A percentile compares a stretch with the other conserved stretches of the same genome.
Conservation (phyloP, 257 asterid genomes). For the Jaltomata sinuosa region DNA sequence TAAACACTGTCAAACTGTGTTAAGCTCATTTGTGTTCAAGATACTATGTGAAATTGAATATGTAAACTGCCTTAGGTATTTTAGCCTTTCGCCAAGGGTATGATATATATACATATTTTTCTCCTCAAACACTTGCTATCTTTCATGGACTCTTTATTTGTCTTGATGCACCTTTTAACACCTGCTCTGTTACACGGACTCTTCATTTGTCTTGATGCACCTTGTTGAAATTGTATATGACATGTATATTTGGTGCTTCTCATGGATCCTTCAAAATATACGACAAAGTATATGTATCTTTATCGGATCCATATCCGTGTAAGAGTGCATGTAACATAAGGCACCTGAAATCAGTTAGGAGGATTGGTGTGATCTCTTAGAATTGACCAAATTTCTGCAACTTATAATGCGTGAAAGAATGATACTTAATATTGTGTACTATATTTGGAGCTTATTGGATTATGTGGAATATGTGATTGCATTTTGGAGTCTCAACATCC, state of each 20-base stretch:
- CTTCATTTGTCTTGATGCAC: not conserved
- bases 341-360: not conserved
- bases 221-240: not conserved
- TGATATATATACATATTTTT: not conserved
- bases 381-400: not conserved
- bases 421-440: not conserved
- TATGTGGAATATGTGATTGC: not conserved
- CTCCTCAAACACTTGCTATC: not conserved
- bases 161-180: not conserved
- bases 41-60: not conserved
- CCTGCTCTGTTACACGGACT: not conserved
- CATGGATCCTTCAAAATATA: not conserved
- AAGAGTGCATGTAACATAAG: not conserved
- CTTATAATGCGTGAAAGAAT: not conserved
- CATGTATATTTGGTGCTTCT: not conserved
- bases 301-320: not conserved
- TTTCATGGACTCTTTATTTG: not conserved
- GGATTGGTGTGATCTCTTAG: not conserved
- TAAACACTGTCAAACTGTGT: not conserved
- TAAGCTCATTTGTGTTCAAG: not conserved
- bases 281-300: not conserved
- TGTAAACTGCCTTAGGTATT: not conserved
- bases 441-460: not conserved
- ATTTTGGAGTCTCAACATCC: not conserved
- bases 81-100: not conserved